phyloP scores from a whole-genome alignment of 2,329 filamentous ascomycete genomes.

The Cladophialophora carrionii region DNA sequence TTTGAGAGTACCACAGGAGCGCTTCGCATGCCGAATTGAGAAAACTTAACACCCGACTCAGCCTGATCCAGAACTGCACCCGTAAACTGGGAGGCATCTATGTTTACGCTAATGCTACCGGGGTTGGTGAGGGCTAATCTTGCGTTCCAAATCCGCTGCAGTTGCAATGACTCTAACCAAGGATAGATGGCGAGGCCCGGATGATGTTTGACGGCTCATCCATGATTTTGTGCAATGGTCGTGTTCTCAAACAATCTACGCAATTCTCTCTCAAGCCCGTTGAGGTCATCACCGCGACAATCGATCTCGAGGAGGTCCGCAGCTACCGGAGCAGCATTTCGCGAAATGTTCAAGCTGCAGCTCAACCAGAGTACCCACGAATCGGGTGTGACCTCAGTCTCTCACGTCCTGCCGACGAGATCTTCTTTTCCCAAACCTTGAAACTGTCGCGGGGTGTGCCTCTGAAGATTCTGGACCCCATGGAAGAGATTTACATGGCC shows the following conservation, averaged over 20 bases:
- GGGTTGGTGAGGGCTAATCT: conserved; percentile 11
- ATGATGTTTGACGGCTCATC: conserved; percentile 36
- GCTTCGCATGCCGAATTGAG: conserved; percentile 70
- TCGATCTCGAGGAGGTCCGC: conserved; percentile 71
- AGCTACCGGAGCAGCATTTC: conserved; percentile 54
- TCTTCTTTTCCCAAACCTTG: conserved; percentile 42
- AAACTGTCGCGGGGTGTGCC: conserved; percentile 51
- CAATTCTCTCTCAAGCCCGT: conserved; percentile 51
- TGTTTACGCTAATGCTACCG: conserved; percentile 65
- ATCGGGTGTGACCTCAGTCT: conserved; percentile 46
- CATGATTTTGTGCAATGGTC: conserved; percentile 39
- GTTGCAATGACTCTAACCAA: not conserved
- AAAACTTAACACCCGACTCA: conserved; percentile 67
- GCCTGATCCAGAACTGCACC: conserved; percentile 69
- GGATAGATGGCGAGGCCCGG: conserved; percentile 27
- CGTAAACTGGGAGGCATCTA: conserved; percentile 50
- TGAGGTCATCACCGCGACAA: conserved; percentile 67
- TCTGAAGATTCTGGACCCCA: conserved; percentile 62
- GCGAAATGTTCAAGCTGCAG: conserved; percentile 44
- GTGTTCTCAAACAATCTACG: conserved; percentile 35
- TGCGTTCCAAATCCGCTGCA: not conserved
- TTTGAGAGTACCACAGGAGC: conserved; percentile 42
- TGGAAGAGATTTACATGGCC: conserved; percentile 66
- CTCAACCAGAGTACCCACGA: conserved; percentile 52
- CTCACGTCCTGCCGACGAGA: conserved; percentile 41